Conservation (phyloP, 176 grass and related monocot species). For the Chloris gayana region DNA sequence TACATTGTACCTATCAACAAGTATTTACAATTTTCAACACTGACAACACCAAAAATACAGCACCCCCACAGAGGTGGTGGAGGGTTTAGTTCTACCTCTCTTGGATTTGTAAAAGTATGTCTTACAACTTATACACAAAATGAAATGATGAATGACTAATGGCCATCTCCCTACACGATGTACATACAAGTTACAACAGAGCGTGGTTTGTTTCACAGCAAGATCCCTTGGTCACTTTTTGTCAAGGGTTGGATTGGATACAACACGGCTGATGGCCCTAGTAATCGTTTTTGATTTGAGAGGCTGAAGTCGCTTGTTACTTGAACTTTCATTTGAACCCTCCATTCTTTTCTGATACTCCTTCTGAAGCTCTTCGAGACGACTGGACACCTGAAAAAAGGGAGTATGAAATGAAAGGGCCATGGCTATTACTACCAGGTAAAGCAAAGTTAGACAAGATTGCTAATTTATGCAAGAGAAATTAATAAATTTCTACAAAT, state of each 20-base stretch:
- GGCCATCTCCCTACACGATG: slow-evolving; percentile 10
- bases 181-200: slow-evolving; percentile 26
- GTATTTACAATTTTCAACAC: slow-evolving; percentile 25
- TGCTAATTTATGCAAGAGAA: not conserved
- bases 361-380: slow-evolving; percentile 68
- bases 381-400: slow-evolving; percentile 65
- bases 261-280: slow-evolving; percentile 48
- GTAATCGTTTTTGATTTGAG: slow-evolving; percentile 54
- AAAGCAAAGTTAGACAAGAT: not conserved
- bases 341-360: slow-evolving; percentile 60
- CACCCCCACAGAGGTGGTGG: not conserved
- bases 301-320: slow-evolving; percentile 47
- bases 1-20: not conserved
- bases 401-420: not conserved
- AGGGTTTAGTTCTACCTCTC: not conserved
- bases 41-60: not conserved
- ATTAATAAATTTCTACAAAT: not conserved
- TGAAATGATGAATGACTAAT: slow-evolving; percentile 1
- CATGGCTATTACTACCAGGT: not conserved
- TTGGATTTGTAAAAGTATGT: not conserved
- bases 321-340: slow-evolving; percentile 44
- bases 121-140: not conserved
- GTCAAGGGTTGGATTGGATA: slow-evolving; percentile 41
- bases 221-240: slow-evolving; percentile 23
- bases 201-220: not conserved